Percentiles rank a stretch among this genome's conserved stretches.
Evolutionary conservation across 495 filamentous ascomycete species (phyloP).

Genomic region (Neurospora hispaniola): DNA sequence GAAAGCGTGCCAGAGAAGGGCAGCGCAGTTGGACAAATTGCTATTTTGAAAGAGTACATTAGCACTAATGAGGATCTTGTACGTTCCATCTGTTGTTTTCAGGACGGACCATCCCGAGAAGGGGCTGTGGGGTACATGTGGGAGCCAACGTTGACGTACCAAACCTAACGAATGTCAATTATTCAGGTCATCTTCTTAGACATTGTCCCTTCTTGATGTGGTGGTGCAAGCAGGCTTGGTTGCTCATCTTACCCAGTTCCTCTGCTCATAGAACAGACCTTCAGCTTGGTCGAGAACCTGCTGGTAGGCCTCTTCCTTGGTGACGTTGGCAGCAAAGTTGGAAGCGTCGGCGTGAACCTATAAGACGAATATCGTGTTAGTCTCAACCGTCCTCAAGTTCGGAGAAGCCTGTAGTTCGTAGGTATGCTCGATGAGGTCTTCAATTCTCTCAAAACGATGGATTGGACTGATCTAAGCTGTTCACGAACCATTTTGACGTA

Average conservation of each 20-base stretch:
- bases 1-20: slow-evolving; percentile 80
- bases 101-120: background rate
- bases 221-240: background rate
- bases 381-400: background rate
- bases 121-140: background rate
- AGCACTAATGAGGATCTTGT: background rate
- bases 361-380: background rate
- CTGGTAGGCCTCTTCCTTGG: slow-evolving; percentile 66
- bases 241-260: slow-evolving; percentile 64
- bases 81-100: background rate
- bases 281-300: slow-evolving; percentile 63
- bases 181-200: slow-evolving; percentile 1
- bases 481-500: background rate
- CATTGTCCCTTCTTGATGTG: background rate
- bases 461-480: background rate
- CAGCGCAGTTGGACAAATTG: slow-evolving; percentile 76
- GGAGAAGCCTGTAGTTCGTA: background rate
- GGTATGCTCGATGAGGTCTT: background rate
- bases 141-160: slow-evolving; percentile 28
- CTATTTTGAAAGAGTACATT: slow-evolving; percentile 27
- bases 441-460: background rate
- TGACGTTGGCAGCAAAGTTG: slow-evolving; percentile 53
- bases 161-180: slow-evolving; percentile 36
- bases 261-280: slow-evolving; percentile 63
- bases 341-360: slow-evolving; percentile 85